These are phyloP conservation scores for Nicotiana sylvestris DNA, from an alignment of 257 asterid species.

Conservation along the genomic window DNA sequence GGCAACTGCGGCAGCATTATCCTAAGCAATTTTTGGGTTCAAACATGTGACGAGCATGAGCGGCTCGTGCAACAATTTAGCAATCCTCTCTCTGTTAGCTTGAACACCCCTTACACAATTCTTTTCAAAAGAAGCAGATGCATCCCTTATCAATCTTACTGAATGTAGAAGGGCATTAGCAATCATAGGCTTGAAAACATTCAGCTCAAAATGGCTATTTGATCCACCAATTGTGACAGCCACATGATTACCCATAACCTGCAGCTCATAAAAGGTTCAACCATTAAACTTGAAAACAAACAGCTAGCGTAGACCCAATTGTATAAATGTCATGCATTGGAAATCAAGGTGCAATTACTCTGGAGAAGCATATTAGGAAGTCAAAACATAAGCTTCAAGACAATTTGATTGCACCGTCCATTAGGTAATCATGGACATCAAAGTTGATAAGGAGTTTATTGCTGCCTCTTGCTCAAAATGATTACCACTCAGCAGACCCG, in stretches of 20 bases:
- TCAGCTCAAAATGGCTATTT: slow-evolving; percentile 92
- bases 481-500: slow-evolving; percentile 69
- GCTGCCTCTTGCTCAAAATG: slow-evolving; percentile 75
- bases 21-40: slow-evolving; percentile 96
- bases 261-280: slow-evolving; percentile 8
- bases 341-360: too few relatives aligned
- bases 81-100: slow-evolving; percentile 83
- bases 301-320: too few relatives aligned
- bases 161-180: slow-evolving; percentile 89
- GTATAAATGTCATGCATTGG: background rate
- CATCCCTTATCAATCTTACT: slow-evolving; percentile 86
- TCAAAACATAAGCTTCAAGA: too few relatives aligned
- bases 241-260: slow-evolving; percentile 92
- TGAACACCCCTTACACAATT: slow-evolving; percentile 90
- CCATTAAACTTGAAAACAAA: too few relatives aligned
- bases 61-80: slow-evolving; percentile 84
- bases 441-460: slow-evolving; percentile 60
- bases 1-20: slow-evolving; percentile 95
- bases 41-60: slow-evolving; percentile 98
- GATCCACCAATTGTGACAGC: slow-evolving; percentile 91
- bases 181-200: slow-evolving; percentile 92
- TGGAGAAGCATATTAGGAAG: too few relatives aligned
- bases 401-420: too few relatives aligned
- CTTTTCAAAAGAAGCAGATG: slow-evolving; percentile 92
- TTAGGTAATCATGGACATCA: slow-evolving; percentile 66